A percentile compares a stretch with the other conserved stretches of the same genome.
phyloP scores from a whole-genome alignment of 192 early-diverging fungal species.

The Nowakowskiella sp. region DNA sequence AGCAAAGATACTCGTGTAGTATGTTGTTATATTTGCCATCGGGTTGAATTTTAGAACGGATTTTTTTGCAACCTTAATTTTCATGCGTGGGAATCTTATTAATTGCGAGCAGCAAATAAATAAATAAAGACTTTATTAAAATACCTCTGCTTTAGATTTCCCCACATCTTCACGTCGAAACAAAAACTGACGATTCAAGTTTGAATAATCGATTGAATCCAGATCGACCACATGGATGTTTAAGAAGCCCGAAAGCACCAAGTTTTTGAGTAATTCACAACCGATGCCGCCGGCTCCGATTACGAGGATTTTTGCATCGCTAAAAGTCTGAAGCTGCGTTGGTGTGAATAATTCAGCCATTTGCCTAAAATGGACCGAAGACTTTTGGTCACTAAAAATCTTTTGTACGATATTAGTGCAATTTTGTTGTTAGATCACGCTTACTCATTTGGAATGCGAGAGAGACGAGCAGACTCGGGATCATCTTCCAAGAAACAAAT shows the following conservation, averaged over 20 bases:
- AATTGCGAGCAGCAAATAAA: neutral
- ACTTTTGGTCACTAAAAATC: too few species aligned
- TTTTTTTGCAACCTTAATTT: conserved; percentile 70
- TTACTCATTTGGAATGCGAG: too few species aligned
- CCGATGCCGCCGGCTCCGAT: conserved; percentile 87
- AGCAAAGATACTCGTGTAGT: conserved; percentile 86
- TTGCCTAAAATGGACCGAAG: too few species aligned
- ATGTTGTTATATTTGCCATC: conserved; percentile 58
- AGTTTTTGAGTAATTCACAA: conserved; percentile 94
- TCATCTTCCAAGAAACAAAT: too few species aligned
- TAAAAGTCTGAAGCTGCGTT: too few species aligned
- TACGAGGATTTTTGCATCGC: conserved; percentile 38
- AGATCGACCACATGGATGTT: conserved; percentile 86
- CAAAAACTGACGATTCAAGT: conserved; percentile 98
- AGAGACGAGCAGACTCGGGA: too few species aligned
- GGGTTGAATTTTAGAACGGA: conserved; percentile 85
- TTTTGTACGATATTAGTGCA: too few species aligned
- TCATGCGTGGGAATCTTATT: too few species aligned
- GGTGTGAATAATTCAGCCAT: too few species aligned
- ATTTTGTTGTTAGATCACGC: too few species aligned
- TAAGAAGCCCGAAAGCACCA: conserved; percentile 80
- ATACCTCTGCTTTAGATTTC: conserved; percentile 81
- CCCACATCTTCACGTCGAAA: conserved; percentile 92
- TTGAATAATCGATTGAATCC: conserved; percentile 97
- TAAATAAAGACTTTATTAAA: conserved; percentile 4